These are phyloP conservation scores for Agaricus subrufescens DNA, from an alignment of 768 basidiomycete species.

Conservation along the genomic window DNA sequence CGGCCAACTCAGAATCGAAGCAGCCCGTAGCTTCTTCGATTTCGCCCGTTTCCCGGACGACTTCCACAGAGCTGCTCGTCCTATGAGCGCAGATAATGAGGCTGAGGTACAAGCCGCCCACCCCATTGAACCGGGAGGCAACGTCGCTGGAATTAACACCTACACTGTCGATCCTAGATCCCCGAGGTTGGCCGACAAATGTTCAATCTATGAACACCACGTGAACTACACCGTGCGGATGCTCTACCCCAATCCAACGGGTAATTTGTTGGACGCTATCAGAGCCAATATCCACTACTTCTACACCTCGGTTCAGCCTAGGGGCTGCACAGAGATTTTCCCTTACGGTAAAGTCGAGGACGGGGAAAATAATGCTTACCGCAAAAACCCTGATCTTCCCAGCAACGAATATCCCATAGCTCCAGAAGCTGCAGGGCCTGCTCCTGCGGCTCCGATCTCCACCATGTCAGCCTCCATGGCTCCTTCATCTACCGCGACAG, in stretches of 20 bases:
- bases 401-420: too few species aligned
- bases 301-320: not conserved
- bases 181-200: slow-evolving; percentile 7
- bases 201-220: slow-evolving; percentile 14
- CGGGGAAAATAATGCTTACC: too few species aligned
- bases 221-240: slow-evolving; percentile 13
- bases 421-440: too few species aligned
- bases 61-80: slow-evolving; percentile 11
- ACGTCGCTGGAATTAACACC: slow-evolving; percentile 12
- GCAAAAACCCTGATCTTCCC: too few species aligned
- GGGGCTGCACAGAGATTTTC: slow-evolving; percentile 10
- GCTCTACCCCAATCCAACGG: slow-evolving; percentile 16
- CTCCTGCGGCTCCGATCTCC: too few species aligned
- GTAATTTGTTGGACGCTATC: slow-evolving; percentile 11
- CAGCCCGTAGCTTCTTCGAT: slow-evolving; percentile 16
- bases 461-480: too few species aligned
- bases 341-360: slow-evolving; percentile 7
- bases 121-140: slow-evolving; percentile 14
- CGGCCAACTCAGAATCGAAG: slow-evolving; percentile 9
- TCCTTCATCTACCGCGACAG: too few species aligned
- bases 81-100: slow-evolving; percentile 1
- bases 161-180: slow-evolving; percentile 11
- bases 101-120: slow-evolving; percentile 1
- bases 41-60: slow-evolving; percentile 10
- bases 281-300: slow-evolving; percentile 11